Conservation (phyloP, 176 grass and related monocot species). For the Tillandsia leiboldiana region DNA sequence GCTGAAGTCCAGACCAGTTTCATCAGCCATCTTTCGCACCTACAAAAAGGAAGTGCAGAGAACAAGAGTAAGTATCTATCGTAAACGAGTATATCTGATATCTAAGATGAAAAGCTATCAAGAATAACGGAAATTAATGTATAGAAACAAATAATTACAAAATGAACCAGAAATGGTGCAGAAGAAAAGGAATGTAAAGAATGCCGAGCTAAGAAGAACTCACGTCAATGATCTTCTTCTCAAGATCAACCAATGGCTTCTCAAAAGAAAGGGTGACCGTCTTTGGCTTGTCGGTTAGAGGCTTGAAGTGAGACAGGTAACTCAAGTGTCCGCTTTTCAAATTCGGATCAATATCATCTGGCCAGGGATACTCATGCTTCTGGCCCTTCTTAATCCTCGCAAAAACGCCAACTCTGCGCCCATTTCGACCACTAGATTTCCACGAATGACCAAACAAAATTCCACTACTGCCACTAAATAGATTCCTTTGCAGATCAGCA, state of each 20-base stretch:
- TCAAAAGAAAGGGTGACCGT: not conserved
- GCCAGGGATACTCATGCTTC: not conserved
- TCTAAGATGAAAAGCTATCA: no score
- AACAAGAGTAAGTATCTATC: not conserved
- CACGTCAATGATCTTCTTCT: slow-evolving; percentile 1
- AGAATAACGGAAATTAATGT: no score
- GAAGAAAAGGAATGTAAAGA: no score
- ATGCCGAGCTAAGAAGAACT: not conserved
- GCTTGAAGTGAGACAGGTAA: not conserved
- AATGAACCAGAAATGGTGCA: no score
- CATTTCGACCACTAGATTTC: no score
- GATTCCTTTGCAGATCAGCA: no score
- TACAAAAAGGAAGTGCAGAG: not conserved
- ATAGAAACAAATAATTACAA: no score
- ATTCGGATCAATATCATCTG: slow-evolving; percentile 4
- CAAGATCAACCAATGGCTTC: slow-evolving; percentile 1
- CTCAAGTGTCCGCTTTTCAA: not conserved
- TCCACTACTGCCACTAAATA: no score
- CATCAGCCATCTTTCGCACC: slow-evolving; percentile 26
- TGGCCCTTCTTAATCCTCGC: slow-evolving; percentile 3
- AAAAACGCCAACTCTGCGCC: not conserved
- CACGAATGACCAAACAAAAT: no score
- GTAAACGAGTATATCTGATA: no score
- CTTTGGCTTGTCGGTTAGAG: not conserved
- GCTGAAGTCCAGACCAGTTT: slow-evolving; percentile 29